Evolutionary conservation across 2,329 filamentous ascomycete genomes (phyloP).

Genomic region (Metarhizium album): DNA sequence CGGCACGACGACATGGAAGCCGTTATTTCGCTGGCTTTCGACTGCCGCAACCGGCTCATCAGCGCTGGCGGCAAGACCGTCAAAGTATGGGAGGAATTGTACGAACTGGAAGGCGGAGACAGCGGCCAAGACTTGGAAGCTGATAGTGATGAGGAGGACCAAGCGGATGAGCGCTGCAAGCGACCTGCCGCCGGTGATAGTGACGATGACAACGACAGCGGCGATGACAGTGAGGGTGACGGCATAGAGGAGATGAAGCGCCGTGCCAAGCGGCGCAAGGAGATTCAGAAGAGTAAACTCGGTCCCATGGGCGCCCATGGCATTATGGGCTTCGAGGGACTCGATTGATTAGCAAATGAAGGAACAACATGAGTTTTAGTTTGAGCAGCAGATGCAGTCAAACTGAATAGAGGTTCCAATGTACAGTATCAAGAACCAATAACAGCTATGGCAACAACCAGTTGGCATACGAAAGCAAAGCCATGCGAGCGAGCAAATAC

Average conservation of each 20-base stretch:
- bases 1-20: conserved; percentile 80
- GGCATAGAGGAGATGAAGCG: conserved; percentile 30
- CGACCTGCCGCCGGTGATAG: conserved; percentile 38
- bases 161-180: conserved; percentile 32
- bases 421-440: no score
- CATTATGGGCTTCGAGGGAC: conserved; percentile 36
- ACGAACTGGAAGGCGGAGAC: conserved; percentile 34
- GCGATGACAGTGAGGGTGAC: conserved; percentile 20
- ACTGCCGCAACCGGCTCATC: conserved; percentile 76
- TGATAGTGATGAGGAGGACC: conserved; percentile 27
- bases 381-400: background rate
- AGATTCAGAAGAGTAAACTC: conserved; percentile 29
- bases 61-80: conserved; percentile 77
- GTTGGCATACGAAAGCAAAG: no score
- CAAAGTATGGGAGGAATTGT: conserved; percentile 85
- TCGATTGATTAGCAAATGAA: conserved; percentile 24
- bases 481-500: no score
- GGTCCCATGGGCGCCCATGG: conserved; percentile 41
- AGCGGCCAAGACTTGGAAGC: conserved; percentile 38
- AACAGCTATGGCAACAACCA: no score
- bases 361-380: background rate
- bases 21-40: conserved; percentile 72
- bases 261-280: conserved; percentile 33
- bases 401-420: background rate
- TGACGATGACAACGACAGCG: conserved; percentile 33